Base-by-base conservation (phyloP, 371 early-diverging fungal species). In the Dichotomocladium elegans region DNA sequence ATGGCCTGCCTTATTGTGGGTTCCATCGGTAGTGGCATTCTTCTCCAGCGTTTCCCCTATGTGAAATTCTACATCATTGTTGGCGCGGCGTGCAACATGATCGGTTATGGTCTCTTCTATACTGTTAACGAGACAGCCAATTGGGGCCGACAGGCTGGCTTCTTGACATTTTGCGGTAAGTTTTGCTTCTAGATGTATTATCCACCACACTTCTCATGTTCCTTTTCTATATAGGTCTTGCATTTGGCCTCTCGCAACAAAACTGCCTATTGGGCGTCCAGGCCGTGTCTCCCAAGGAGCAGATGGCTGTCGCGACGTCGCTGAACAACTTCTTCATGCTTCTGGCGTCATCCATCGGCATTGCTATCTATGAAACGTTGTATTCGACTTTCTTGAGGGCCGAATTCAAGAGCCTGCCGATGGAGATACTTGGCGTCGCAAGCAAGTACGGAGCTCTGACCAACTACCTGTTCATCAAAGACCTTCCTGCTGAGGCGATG, bases 221-320 rank as follows among this genome's bases (percentile, higher is more conserved):
- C 11, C 9, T 4, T n/a, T 15, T 6, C 8, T 5, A 12, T 21
- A 37, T 9, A 55, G 47, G 51, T 41, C 59, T 81, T 5, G 85
- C 88, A 22, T 60, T 85, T 21, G 89, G 89, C 19, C 43, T 85
- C n/a, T 72, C 77, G 11, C 77, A 85, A 58, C 86, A 89, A 61
- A 81, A 83, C 31, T 59, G 61, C 41, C 72, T 85, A 22, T 68
- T 88, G 19, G 82, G 72, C 0, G 77, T 72, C 4, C 90, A 88
- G 63, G 65, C 79, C 0, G 50, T 75, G 6, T 82, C 83, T 4
- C 61, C 44, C 12, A 57, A 60, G 25, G 65, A 64, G 40, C 78
- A 83, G 49, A 78, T 86, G 51, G 83, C 90, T n/a, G 68, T 89
- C 15, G 83, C 77, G 29, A 85, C 92, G 21, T 66, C 82, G 10